Evolutionary conservation across 2,329 filamentous ascomycete genomes (phyloP).

Genomic region (Calycina herbarum): DNA sequence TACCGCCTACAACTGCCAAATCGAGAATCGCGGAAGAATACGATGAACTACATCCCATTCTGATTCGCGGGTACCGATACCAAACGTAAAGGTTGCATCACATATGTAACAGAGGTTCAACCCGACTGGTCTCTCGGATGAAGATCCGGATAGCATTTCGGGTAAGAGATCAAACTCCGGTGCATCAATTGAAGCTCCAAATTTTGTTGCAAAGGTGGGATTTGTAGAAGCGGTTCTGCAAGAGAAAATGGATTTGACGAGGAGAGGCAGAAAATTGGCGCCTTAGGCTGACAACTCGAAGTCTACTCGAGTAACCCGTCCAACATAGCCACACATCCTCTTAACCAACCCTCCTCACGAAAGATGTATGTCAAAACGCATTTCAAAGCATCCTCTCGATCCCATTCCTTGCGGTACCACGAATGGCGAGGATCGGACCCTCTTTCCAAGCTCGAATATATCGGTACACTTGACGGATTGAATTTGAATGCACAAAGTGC

Average conservation of each 20-base stretch:
- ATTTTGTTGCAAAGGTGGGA: not conserved
- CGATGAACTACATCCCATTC: not conserved
- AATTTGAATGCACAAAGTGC: too few species aligned
- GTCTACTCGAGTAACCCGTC: too few species aligned
- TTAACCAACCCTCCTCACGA: too few species aligned
- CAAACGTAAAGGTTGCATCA: not conserved
- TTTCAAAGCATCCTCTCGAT: too few species aligned
- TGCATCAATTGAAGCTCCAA: not conserved
- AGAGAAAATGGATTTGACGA: too few species aligned
- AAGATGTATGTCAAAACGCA: too few species aligned
- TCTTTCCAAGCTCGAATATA: too few species aligned
- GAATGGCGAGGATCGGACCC: too few species aligned
- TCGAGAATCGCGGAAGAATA: not conserved
- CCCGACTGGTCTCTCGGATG: not conserved
- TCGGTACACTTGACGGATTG: too few species aligned
- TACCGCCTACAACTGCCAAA: not conserved
- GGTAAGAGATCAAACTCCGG: not conserved
- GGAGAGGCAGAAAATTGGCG: not conserved
- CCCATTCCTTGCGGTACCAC: too few species aligned
- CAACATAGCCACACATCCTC: too few species aligned
- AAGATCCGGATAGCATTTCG: not conserved
- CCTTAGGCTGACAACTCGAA: not conserved
- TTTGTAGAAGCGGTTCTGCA: too few species aligned
- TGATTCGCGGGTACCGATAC: not conserved
- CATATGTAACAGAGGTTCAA: not conserved